Conservation (phyloP, 306 rosid genomes). For the Hippophae tibetana region DNA sequence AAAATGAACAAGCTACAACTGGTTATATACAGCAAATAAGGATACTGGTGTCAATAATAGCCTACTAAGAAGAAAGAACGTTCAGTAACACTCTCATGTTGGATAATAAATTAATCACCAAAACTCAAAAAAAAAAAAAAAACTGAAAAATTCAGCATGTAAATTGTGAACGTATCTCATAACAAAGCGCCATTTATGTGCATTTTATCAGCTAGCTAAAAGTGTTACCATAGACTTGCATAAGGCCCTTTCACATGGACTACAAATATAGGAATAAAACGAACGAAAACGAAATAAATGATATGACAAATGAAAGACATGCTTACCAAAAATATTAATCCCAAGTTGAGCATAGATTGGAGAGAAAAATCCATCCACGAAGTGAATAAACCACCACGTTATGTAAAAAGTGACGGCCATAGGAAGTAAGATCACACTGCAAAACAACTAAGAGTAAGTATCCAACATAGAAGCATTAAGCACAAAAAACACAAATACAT, state of each 20-base stretch:
- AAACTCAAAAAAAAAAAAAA: too few relatives aligned
- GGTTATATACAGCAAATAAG: not conserved
- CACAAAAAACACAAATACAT: not conserved
- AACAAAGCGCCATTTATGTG: not conserved
- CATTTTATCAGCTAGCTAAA: not conserved
- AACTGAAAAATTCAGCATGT: too few relatives aligned
- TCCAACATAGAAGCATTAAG: constrained; percentile 3
- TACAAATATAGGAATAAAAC: not conserved
- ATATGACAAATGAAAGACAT: not conserved
- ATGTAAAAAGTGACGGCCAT: constrained; percentile 85
- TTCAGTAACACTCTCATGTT: not conserved
- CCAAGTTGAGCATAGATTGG: constrained; percentile 87
- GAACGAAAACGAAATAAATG: not conserved
- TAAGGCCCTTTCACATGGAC: not conserved
- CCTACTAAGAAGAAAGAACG: not conserved
- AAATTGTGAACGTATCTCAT: too few relatives aligned
- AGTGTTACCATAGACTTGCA: not conserved
- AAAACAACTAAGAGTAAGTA: constrained; percentile 29
- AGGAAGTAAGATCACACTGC: constrained; percentile 85
- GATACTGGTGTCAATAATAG: not conserved
- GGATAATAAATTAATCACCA: too few relatives aligned
- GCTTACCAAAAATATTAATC: constrained; percentile 74
- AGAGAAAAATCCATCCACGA: constrained; percentile 84
- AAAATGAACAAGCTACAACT: not conserved
- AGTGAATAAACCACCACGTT: constrained; percentile 96